phyloP scores from a whole-genome alignment of 1,139 yeast genomes.

The Geotrichum bryndzae region DNA sequence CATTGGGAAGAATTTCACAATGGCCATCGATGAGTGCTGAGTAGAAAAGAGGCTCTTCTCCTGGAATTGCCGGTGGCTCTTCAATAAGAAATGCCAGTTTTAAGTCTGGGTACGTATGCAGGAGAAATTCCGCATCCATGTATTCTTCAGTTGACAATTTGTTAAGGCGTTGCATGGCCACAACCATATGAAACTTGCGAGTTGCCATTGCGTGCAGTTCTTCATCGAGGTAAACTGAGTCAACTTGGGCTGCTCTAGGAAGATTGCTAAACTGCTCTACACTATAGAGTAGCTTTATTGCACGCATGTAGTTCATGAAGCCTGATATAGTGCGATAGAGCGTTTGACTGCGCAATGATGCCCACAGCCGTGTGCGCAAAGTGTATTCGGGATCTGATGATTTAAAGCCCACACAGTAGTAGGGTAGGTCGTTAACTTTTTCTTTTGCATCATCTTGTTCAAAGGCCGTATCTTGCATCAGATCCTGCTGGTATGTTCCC shows the following conservation, averaged over 20 bases:
- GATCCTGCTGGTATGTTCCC: slow-evolving; percentile 18
- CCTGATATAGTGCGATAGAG: slow-evolving; percentile 74
- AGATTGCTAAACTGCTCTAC: slow-evolving; percentile 44
- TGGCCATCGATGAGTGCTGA: slow-evolving; percentile 59
- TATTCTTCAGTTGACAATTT: slow-evolving; percentile 49
- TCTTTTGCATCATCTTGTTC: slow-evolving; percentile 18
- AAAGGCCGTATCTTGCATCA: slow-evolving; percentile 19
- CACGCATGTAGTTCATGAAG: slow-evolving; percentile 62
- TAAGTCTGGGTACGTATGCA: slow-evolving; percentile 58
- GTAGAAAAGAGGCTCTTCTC: slow-evolving; percentile 41
- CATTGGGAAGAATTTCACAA: slow-evolving; percentile 39
- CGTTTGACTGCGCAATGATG: slow-evolving; percentile 72
- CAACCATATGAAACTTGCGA: slow-evolving; percentile 60
- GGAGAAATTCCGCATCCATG: slow-evolving; percentile 50
- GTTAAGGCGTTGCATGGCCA: slow-evolving; percentile 64
- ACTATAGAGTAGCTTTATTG: slow-evolving; percentile 58
- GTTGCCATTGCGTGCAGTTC: slow-evolving; percentile 47
- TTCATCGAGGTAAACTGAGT: slow-evolving; percentile 35
- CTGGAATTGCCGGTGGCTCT: slow-evolving; percentile 36
- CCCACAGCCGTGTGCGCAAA: slow-evolving; percentile 73
- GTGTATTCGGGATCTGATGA: slow-evolving; percentile 55
- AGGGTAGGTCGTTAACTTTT: slow-evolving; percentile 49
- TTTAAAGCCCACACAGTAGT: slow-evolving; percentile 65
- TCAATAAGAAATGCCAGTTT: slow-evolving; percentile 55
- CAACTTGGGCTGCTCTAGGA: slow-evolving; percentile 38